Percentiles rank a stretch among this genome's conserved stretches.
Evolutionary conservation across 768 basidiomycete species (phyloP).

Genomic region (Cystobasidiopsis lactophilus): DNA sequence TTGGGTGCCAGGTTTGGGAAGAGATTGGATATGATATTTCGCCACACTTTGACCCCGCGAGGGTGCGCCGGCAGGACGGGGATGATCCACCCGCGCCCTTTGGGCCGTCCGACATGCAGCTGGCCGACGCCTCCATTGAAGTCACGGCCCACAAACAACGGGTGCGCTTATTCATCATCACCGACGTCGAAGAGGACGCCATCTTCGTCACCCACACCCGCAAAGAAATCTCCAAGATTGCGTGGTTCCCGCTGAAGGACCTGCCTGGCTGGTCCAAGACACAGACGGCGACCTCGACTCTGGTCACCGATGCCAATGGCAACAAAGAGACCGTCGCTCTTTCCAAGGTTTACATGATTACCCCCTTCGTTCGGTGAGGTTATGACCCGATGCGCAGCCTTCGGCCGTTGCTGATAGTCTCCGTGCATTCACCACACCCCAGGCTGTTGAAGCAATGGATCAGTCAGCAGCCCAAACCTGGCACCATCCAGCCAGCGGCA

Average conservation of each 20-base stretch:
- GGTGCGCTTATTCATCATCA: conserved; percentile 74
- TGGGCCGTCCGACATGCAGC: conserved; percentile 12
- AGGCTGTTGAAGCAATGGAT: conserved; percentile 7
- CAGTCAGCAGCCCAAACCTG: conserved; percentile 21
- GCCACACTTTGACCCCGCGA: conserved; percentile 26
- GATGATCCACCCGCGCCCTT: conserved; percentile 27
- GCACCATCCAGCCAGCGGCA: conserved; percentile 13
- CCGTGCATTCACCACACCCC: too few relatives aligned
- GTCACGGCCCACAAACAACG: conserved; percentile 72
- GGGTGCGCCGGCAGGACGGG: conserved; percentile 25
- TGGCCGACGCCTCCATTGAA: conserved; percentile 50
- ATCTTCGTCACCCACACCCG: conserved; percentile 79
- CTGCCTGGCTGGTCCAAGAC: conserved; percentile 65
- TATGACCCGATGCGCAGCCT: neutral
- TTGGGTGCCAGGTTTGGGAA: conserved; percentile 51
- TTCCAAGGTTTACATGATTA: conserved; percentile 71
- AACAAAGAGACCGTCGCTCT: conserved; percentile 30
- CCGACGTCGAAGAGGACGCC: conserved; percentile 67
- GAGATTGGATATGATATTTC: conserved; percentile 75
- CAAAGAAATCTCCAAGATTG: conserved; percentile 96
- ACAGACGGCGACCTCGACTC: too few relatives aligned
- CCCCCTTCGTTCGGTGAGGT: conserved; percentile 54
- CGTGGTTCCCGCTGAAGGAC: conserved; percentile 78
- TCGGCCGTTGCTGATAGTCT: neutral
- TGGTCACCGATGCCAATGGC: conserved; percentile 30